phyloP scores from a whole-genome alignment of 768 basidiomycete genomes.

The Sporobolomyces pararoseus region DNA sequence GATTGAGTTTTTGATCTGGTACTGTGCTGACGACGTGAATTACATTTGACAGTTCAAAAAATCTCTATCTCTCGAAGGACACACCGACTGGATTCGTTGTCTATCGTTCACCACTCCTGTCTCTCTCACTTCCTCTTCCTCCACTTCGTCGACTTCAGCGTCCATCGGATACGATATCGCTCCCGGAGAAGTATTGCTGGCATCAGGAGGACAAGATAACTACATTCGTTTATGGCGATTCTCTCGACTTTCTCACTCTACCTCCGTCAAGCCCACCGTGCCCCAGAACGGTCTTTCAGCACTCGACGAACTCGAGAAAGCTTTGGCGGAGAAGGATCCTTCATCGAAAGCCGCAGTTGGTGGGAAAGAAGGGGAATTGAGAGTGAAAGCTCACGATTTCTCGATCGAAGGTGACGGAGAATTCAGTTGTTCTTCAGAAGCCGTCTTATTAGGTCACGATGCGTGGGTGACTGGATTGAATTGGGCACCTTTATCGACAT shows the following conservation, averaged over 20 bases:
- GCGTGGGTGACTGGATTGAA: conserved; percentile 81
- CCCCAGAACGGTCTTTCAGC: conserved; percentile 37
- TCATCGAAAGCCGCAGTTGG: conserved; percentile 24
- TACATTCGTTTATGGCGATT: conserved; percentile 92
- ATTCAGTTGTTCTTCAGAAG: conserved; percentile 84
- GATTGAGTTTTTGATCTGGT: no score
- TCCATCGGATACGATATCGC: conserved; percentile 40
- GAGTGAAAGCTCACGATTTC: conserved; percentile 77
- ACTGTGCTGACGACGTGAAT: no score
- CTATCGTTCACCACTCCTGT: conserved; percentile 61
- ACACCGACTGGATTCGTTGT: conserved; percentile 91
- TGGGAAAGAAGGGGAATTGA: conserved; percentile 63
- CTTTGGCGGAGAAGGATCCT: conserved; percentile 28
- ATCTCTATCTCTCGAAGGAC: conserved; percentile 55
- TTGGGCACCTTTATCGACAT: conserved; percentile 60
- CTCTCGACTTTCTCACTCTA: conserved; percentile 52
- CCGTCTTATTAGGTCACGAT: conserved; percentile 93
- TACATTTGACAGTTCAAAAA: conserved; percentile 33
- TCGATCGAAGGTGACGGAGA: conserved; percentile 57
- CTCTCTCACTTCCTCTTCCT: background rate
- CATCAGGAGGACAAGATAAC: conserved; percentile 91
- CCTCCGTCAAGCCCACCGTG: background rate
- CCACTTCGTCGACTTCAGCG: conserved; percentile 2
- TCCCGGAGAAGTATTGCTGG: conserved; percentile 63
- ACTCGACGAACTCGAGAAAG: conserved; percentile 37